Percentiles rank a stretch among this genome's conserved stretches.
Evolutionary conservation across 2,329 filamentous ascomycete species (phyloP).

Genomic region (Westerdykella aurantiaca): DNA sequence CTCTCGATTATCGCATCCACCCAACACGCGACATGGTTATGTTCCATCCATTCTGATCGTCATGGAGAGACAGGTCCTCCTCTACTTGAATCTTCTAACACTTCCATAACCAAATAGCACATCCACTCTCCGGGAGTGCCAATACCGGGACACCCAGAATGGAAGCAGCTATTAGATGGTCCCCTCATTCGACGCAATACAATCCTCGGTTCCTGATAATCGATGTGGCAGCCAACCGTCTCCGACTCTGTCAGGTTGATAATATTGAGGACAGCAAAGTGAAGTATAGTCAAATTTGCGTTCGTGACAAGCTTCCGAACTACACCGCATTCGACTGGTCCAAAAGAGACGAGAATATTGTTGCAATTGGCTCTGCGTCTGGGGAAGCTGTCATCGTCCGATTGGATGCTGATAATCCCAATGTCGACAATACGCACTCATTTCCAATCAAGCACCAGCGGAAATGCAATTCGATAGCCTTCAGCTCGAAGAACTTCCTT

Average conservation of each 20-base stretch:
- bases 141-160: constrained; percentile 27
- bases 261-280: constrained; percentile 35
- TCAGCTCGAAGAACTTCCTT: constrained; percentile 64
- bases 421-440: constrained; percentile 49
- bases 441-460: constrained; percentile 69
- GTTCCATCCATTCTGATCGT: too few species aligned
- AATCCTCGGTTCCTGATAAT: constrained; percentile 56
- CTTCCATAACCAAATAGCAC: too few species aligned
- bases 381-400: constrained; percentile 71
- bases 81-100: too few species aligned
- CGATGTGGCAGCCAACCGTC: constrained; percentile 55
- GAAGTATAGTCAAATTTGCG: constrained; percentile 49
- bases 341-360: constrained; percentile 55
- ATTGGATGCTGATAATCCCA: constrained; percentile 57
- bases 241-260: constrained; percentile 52
- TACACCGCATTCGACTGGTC: constrained; percentile 65
- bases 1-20: too few species aligned
- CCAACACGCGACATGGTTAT: too few species aligned
- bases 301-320: constrained; percentile 51
- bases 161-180: constrained; percentile 61
- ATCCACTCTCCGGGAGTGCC: too few species aligned
- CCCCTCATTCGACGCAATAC: constrained; percentile 49
- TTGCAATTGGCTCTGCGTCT: constrained; percentile 68
- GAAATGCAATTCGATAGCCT: constrained; percentile 74
- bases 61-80: too few species aligned